A percentile compares a stretch with the other conserved stretches of the same genome.
phyloP scores from a whole-genome alignment of 768 basidiomycete species.

The Mycena latifolia region DNA sequence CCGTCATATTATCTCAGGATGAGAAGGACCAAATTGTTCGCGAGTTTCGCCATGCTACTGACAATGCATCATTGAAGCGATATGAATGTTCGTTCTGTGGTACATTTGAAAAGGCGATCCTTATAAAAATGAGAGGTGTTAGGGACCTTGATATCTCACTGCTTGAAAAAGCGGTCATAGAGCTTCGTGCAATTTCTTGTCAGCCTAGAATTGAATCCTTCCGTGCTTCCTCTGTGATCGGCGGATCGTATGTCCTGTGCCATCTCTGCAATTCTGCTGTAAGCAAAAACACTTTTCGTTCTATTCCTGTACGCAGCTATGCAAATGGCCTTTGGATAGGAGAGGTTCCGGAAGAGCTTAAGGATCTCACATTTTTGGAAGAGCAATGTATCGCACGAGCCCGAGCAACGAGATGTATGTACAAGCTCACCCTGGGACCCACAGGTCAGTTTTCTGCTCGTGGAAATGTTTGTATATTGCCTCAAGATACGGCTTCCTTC shows the following conservation, averaged over 20 bases:
- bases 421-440: conserved; percentile 33
- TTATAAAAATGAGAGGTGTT: conserved; percentile 1
- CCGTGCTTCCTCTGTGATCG: conserved; percentile 3
- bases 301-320: conserved; percentile 37
- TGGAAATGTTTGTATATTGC: conserved; percentile 39
- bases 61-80: too few relatives aligned
- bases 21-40: too few relatives aligned
- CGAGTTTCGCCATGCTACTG: too few relatives aligned
- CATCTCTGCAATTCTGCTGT: conserved; percentile 27
- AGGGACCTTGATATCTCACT: conserved; percentile 32
- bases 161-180: conserved; percentile 17
- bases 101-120: background rate
- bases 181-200: conserved; percentile 8
- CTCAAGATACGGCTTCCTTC: conserved; percentile 34
- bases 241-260: conserved; percentile 18
- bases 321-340: conserved; percentile 41
- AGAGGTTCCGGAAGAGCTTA: conserved; percentile 27
- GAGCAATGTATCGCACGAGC: conserved; percentile 34
- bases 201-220: conserved; percentile 25
- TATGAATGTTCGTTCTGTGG: conserved; percentile 27
- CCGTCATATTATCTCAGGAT: too few relatives aligned
- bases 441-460: conserved; percentile 37
- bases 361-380: conserved; percentile 34
- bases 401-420: conserved; percentile 27
- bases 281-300: conserved; percentile 13